Evolutionary conservation across 2,329 filamentous ascomycete genomes (phyloP), one percentile per base, ranked within the genome.

Genomic region (Colletotrichum australisinense): DNA sequence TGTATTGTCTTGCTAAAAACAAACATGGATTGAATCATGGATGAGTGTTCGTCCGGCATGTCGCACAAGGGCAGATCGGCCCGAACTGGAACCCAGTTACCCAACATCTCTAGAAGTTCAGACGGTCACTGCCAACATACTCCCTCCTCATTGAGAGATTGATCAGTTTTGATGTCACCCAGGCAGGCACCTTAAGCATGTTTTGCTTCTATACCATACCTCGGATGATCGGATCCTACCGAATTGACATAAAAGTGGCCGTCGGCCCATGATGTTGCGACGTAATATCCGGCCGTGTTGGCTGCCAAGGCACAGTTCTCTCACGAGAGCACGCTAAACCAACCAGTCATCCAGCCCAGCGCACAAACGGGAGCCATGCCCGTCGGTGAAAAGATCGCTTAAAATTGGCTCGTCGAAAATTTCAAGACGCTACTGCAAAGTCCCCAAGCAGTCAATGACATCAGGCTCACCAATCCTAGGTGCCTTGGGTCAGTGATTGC

Each of bases 261-360:
- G 30, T 73, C 67, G 70, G 70, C 42, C 19, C 53, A 60, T 32
- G 60, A 70, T 73, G 60, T 62, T 64, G 67, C 70, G 70, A 65
- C 28, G 26, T 8, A 70, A 68, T 16, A 38, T 53, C 38, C 16
- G 55, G 46, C 59, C 53, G 30, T 69, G 59, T 69, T 38, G 52
- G 69, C 58, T 65, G 53, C 59, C 59, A 64, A 63, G 32, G 69
- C 28, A 24, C 55, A 60, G 55, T 28, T 55, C 38, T 26, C n/a
- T 56, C 26, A 59, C 9, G 53, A 5, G 12, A 22, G n/a, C 55
- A 60, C 24, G 22, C 53, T 58, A 58, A 14, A 32, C 52, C 49
- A 24, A 14, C 63, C 30, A 65, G 49, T 38, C 22, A 16, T 14
- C 52, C 30, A 65, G 49, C 14, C 22, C 12, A 46, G 46, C 26